Evolutionary conservation across 202 grass and related monocot genomes (phyloP).

Genomic region (Schoenoplectus triqueter): DNA sequence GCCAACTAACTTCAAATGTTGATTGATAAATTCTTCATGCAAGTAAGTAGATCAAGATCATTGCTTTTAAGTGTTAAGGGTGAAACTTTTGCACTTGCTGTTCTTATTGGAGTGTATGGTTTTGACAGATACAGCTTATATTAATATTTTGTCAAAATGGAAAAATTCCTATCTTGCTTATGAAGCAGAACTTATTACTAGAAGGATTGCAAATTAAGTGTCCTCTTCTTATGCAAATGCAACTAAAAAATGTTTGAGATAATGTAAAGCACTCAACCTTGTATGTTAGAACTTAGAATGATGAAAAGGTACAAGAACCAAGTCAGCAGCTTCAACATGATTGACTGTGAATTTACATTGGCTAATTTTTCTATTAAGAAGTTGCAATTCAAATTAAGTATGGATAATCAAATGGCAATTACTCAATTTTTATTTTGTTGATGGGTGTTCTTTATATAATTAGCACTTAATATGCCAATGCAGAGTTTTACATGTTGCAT

Average conservation of each 20-base stretch:
- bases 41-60: slow-evolving; percentile 83
- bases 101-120: slow-evolving; percentile 63
- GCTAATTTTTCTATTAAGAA: background rate
- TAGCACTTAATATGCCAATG: slow-evolving; percentile 29
- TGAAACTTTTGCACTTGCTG: slow-evolving; percentile 55
- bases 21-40: slow-evolving; percentile 47
- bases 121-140: slow-evolving; percentile 33
- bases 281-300: slow-evolving; percentile 5
- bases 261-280: background rate
- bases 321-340: background rate
- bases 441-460: slow-evolving; percentile 12
- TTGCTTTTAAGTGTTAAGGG: slow-evolving; percentile 61
- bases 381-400: slow-evolving; percentile 10
- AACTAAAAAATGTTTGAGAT: background rate
- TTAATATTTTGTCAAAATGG: background rate
- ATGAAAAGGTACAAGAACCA: slow-evolving; percentile 1
- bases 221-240: no score
- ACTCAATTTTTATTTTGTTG: slow-evolving; percentile 2
- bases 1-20: slow-evolving; percentile 39
- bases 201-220: background rate
- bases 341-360: background rate
- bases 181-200: background rate
- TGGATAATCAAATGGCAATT: slow-evolving; percentile 1
- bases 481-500: slow-evolving; percentile 71
- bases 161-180: background rate